Evolutionary conservation across 306 rosid species (phyloP).

Genomic region (Bauhinia variegata): DNA sequence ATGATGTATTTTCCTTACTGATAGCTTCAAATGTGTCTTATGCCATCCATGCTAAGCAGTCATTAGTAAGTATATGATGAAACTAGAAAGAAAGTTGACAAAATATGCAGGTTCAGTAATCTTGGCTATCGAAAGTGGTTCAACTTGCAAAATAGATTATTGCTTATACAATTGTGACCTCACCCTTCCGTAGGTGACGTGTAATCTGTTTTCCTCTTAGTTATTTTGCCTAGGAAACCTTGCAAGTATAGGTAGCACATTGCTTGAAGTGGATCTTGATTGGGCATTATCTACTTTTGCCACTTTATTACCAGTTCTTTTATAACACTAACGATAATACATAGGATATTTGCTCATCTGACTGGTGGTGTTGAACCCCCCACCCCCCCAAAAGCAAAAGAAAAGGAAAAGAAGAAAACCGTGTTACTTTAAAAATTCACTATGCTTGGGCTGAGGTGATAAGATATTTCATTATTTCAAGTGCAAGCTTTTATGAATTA

Average conservation of each 20-base stretch:
- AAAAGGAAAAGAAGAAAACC: background rate
- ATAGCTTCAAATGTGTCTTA: background rate
- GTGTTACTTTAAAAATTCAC: constrained; percentile 15
- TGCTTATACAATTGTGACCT: background rate
- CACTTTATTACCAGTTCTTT: background rate
- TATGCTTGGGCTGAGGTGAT: background rate
- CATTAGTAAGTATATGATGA: background rate
- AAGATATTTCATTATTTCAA: background rate
- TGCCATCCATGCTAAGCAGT: background rate
- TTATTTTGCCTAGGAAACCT: background rate
- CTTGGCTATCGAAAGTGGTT: too few species aligned
- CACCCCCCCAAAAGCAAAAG: too few species aligned
- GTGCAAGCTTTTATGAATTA: background rate
- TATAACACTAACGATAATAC: background rate
- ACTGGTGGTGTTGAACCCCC: too few species aligned
- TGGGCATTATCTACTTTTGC: constrained; percentile 25
- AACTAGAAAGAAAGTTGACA: background rate
- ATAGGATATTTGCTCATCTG: constrained; percentile 7
- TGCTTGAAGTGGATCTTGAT: background rate
- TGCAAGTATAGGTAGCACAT: background rate
- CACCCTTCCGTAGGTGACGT: too few species aligned
- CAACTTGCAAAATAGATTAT: background rate
- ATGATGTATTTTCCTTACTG: background rate
- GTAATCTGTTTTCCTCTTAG: background rate
- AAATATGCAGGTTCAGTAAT: background rate